Percentiles rank a stretch among this genome's conserved stretches.
Evolutionary conservation across 352 stramenopile genomes (phyloP).

Genomic region (Aphanomyces cochlioides): DNA sequence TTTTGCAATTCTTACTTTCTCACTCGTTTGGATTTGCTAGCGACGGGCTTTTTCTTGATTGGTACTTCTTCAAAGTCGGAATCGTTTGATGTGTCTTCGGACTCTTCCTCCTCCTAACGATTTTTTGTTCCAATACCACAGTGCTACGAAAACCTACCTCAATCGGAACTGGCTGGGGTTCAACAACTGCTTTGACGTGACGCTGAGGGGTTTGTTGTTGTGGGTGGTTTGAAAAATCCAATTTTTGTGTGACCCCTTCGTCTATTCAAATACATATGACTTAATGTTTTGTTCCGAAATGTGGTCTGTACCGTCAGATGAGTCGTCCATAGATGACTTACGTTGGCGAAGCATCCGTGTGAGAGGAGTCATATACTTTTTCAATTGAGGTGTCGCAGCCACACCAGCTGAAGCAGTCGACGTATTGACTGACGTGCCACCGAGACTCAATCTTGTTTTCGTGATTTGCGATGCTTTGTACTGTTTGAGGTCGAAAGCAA

Average conservation of each 20-base stretch:
- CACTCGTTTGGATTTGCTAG: not conserved
- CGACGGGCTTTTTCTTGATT: not conserved
- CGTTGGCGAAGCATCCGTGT: slow-evolving; percentile 28
- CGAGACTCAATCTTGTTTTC: slow-evolving; percentile 5
- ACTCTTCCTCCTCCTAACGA: not conserved
- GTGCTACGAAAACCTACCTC: not conserved
- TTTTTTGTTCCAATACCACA: not conserved
- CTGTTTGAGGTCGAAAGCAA: slow-evolving; percentile 94
- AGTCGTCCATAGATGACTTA: not conserved
- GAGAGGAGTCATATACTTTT: slow-evolving; percentile 28
- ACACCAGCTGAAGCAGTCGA: not conserved
- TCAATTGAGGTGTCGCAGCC: not conserved
- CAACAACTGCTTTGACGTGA: not conserved
- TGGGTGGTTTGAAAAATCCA: slow-evolving; percentile 2
- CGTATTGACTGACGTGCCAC: not conserved
- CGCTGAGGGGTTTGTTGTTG: not conserved
- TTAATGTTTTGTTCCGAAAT: not conserved
- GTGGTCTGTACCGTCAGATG: not conserved
- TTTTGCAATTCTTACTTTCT: not conserved
- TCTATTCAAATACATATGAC: not conserved
- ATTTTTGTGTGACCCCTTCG: slow-evolving; percentile 3
- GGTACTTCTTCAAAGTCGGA: slow-evolving; percentile 7
- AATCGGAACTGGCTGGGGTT: not conserved
- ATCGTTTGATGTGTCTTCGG: not conserved
- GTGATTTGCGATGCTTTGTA: slow-evolving; percentile 5